Percentiles rank a stretch among this genome's conserved stretches.
phyloP scores from a whole-genome alignment of 345 rosid species.

The Tarenaya hassleriana region DNA sequence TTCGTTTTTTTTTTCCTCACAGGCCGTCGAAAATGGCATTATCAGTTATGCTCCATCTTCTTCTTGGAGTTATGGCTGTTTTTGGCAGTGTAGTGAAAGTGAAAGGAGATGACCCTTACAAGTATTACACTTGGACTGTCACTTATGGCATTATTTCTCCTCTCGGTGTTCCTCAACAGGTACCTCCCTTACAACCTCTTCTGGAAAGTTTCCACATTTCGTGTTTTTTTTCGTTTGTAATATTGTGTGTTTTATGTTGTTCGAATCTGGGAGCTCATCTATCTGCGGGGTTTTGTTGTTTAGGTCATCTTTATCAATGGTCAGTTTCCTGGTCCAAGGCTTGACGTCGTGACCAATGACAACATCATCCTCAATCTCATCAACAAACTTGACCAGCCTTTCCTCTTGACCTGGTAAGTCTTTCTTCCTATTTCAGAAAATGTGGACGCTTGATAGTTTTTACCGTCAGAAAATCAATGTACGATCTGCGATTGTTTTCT shows the following conservation, averaged over 20 bases:
- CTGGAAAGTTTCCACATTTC: no score
- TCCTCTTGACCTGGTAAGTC: constrained; percentile 85
- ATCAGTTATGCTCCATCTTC: constrained; percentile 16
- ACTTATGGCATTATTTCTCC: constrained; percentile 75
- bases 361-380: constrained; percentile 83
- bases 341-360: constrained; percentile 90
- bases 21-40: constrained; percentile 32
- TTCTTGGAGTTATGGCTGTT: constrained; percentile 41
- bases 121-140: constrained; percentile 78
- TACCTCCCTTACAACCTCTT: no score
- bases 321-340: constrained; percentile 93
- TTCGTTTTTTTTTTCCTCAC: constrained; percentile 14
- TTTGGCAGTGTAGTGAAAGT: constrained; percentile 36
- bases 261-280: constrained; percentile 1
- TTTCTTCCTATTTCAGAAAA: neutral
- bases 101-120: constrained; percentile 75
- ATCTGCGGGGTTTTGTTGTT: constrained; percentile 1
- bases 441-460: constrained; percentile 1
- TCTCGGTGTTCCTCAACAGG: constrained; percentile 90
- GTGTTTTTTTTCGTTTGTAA: no score
- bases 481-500: no score
- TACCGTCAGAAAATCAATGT: no score
- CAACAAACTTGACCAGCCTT: constrained; percentile 91
- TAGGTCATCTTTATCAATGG: constrained; percentile 95
- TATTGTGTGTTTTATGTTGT: no score